Conservation (phyloP, 1,284 basidiomycete species). For the Chondrostereum purpureum region DNA sequence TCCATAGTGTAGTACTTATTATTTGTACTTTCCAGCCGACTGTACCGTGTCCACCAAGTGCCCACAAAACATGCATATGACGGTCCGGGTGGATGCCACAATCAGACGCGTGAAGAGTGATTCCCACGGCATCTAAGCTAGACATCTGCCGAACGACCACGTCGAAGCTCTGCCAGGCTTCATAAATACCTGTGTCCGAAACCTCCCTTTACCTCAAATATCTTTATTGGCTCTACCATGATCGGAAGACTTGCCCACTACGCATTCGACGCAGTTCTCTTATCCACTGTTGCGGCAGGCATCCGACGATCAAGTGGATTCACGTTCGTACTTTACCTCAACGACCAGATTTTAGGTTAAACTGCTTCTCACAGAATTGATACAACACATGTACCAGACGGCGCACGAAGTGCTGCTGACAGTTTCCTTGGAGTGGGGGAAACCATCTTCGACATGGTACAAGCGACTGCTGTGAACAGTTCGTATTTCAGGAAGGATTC, state of each 20-base stretch:
- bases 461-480: constrained; percentile 77
- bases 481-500: constrained; percentile 56
- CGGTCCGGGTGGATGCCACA: no score
- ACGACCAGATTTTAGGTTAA: no score
- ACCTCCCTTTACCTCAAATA: background rate
- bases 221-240: constrained; percentile 21
- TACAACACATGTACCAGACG: constrained; percentile 64
- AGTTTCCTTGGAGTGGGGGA: constrained; percentile 85
- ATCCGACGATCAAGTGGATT: constrained; percentile 88
- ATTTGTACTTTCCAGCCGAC: no score
- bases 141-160: background rate
- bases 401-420: constrained; percentile 68
- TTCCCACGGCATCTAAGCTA: background rate
- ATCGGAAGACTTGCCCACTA: constrained; percentile 84
- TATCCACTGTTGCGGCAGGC: constrained; percentile 89
- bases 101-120: no score
- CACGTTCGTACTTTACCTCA: constrained; percentile 58
- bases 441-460: constrained; percentile 78
- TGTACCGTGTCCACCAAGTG: no score
- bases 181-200: constrained; percentile 7
- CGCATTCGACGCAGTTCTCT: constrained; percentile 75
- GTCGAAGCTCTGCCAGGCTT: background rate
- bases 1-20: no score
- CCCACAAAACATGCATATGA: no score
- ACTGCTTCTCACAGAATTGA: constrained; percentile 50